Percentiles rank a stretch among this genome's conserved stretches.
Evolutionary conservation across 2,329 filamentous ascomycete species (phyloP).

Genomic region (Metarhizium humberi): DNA sequence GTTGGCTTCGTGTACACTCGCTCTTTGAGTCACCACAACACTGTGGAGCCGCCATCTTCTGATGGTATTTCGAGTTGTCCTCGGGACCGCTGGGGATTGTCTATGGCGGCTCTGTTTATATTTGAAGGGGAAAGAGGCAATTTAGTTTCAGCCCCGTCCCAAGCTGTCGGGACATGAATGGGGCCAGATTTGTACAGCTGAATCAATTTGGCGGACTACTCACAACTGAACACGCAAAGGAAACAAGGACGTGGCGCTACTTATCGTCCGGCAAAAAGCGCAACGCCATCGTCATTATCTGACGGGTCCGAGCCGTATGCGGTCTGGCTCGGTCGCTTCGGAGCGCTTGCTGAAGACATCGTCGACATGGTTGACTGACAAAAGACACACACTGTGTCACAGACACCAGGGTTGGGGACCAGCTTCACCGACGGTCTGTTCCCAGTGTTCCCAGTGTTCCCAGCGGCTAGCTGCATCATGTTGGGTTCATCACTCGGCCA

Average conservation of each 20-base stretch:
- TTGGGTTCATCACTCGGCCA: conserved; percentile 10
- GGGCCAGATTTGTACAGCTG: background rate
- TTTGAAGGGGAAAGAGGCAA: background rate
- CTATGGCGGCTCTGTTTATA: background rate
- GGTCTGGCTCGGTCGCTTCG: background rate
- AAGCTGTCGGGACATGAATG: background rate
- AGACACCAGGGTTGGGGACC: conserved; percentile 2
- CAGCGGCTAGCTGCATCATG: conserved; percentile 12
- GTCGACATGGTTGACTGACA: background rate
- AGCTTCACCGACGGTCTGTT: conserved; percentile 14
- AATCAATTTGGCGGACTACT: background rate
- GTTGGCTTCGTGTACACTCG: background rate
- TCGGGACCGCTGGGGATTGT: background rate
- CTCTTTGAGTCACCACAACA: conserved; percentile 1
- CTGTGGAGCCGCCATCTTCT: conserved; percentile 3
- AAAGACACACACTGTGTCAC: conserved; percentile 2
- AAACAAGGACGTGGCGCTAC: conserved; percentile 2
- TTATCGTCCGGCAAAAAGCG: conserved; percentile 1
- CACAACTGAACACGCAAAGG: background rate
- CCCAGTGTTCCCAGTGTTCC: conserved; percentile 1
- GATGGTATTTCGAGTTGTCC: conserved; percentile 1
- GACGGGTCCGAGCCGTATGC: background rate
- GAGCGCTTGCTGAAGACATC: conserved; percentile 5
- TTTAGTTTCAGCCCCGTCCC: conserved; percentile 1
- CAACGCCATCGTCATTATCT: conserved; percentile 3